Evolutionary conservation across 2,329 filamentous ascomycete species (phyloP), one percentile per base, ranked within the genome.

Genomic region (Scedosporium dehoogii): DNA sequence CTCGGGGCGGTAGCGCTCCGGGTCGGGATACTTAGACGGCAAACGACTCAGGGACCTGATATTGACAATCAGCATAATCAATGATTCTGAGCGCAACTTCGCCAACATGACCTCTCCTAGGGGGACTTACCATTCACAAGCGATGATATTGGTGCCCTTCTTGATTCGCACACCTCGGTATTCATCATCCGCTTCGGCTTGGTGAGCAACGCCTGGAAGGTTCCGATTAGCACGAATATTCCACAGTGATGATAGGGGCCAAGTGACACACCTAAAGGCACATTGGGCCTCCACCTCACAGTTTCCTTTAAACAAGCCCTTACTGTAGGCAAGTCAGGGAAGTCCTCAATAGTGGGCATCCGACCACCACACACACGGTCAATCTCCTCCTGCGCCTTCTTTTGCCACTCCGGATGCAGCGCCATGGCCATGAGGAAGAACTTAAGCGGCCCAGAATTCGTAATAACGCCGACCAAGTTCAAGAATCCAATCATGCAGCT

Each of bases 1-100:
- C 66, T 86, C 84, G 0, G 86, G 85, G 29, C 77, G 80, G 73
- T 80, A 88, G 66, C 73, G 78, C 57, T 88, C 84, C 16, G 84
- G 81, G 67, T 87, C 81, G 1, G 84, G 84, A 68, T 88, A 89
- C 61, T 79, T 81, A 41, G 73, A 73, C 1, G 80, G 77, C 64
- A 87, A 83, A 51, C 83, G 81, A 69, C 83, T 81, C 69, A 86
- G 80, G 53, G 78, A 77, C 78, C 80, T 83, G 60, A 14, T 38
- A 38, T 16, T 48, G 64, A 6, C 60, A 60, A 60, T 62, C 14
- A 46, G n/a, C 6, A 61, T 27, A 6, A 46, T 38, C 14, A 25
- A 38, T 38, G 33, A 6, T 38, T 10, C 3, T 12, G 10, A 38
- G 33, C 33, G 33, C 10, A 38, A 12, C 33, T 14, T 10, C 33